These are phyloP conservation scores for Eragrostis curvula DNA, from an alignment of 176 grass and related monocot genomes.

Conservation along the genomic window DNA sequence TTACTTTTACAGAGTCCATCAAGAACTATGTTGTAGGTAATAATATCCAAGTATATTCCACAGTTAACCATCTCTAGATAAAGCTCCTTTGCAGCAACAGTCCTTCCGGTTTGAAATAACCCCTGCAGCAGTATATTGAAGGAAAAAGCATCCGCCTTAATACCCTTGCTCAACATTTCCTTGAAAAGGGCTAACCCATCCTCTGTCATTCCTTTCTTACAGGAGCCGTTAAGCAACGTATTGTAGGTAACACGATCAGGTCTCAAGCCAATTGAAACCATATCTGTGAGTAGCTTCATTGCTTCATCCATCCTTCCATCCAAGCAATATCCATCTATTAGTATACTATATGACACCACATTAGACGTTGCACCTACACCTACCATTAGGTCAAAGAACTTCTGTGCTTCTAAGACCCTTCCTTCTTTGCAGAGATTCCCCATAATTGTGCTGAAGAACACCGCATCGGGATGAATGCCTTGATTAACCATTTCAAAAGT, in stretches of 20 bases:
- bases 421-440: slow-evolving; percentile 22
- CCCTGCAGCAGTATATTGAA: not conserved
- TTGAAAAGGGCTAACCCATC: not conserved
- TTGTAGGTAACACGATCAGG: not conserved
- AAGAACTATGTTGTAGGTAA: not conserved
- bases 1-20: slow-evolving; percentile 4
- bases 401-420: not conserved
- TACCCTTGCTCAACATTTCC: not conserved
- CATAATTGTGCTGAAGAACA: not conserved
- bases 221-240: not conserved
- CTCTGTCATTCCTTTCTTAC: not conserved
- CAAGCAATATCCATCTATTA: not conserved
- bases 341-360: slow-evolving; percentile 23
- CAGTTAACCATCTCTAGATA: not conserved
- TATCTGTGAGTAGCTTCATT: not conserved
- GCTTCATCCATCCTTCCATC: not conserved
- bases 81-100: not conserved
- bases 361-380: slow-evolving; percentile 1
- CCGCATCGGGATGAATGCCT: slow-evolving; percentile 8
- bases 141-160: too few species aligned
- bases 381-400: slow-evolving; percentile 5
- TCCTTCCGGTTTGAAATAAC: not conserved
- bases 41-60: not conserved
- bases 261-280: not conserved
- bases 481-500: slow-evolving; percentile 11